Base-by-base conservation (phyloP, 352 stramenopile species). In the Phytophthora pluvialis region DNA sequence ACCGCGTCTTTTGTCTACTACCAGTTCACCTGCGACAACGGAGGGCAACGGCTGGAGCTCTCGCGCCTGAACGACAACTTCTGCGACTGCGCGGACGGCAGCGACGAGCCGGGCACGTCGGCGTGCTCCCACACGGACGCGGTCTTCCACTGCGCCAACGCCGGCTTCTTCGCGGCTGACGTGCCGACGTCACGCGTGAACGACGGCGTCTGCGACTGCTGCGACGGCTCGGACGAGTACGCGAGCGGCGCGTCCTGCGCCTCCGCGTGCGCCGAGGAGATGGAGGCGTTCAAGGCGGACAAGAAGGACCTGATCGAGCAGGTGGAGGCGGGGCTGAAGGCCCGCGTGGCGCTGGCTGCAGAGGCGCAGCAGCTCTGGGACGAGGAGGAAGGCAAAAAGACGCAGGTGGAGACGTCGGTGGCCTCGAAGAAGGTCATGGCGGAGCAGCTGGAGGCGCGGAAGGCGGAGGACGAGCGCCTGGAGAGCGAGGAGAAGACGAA, bases 181-280 rank as follows among this genome's bases (percentile, higher is more conserved):
- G 26, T 92, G 8, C 80, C 91, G 1, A 69, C 79, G 5, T 90
- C 82, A 3, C 78, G 86, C 26, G 75, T 99, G 0, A 64, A 91
- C 18, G 97, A 99, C 75, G 94, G 93, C 13, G 81, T 99, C 39
- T 99, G 97, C 70, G 97, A 99, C 86, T 99, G 97, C 72, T 99
- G 97, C 68, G 96, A 99, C 77, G 97, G 95, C 13, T 91, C 83
- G 35, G 97, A 99, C 68, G 97, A 99, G 59, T 53, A 65, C 12
- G 25, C 57, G 1, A 72, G 67, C 5, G 72, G 55, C 53, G 78
- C 44, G 51, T 78, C 47, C 4, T 94, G 86, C 32, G 15, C 39
- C 2, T 63, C 84, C 12, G 53, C 64, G 11, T 94, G 86, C 25
- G 43, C 40, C 0, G 25, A 62, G 12, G 36, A 72, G 32, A 65